Conservation (phyloP, 148 eudicot species). For the Suaeda aralocaspica region DNA sequence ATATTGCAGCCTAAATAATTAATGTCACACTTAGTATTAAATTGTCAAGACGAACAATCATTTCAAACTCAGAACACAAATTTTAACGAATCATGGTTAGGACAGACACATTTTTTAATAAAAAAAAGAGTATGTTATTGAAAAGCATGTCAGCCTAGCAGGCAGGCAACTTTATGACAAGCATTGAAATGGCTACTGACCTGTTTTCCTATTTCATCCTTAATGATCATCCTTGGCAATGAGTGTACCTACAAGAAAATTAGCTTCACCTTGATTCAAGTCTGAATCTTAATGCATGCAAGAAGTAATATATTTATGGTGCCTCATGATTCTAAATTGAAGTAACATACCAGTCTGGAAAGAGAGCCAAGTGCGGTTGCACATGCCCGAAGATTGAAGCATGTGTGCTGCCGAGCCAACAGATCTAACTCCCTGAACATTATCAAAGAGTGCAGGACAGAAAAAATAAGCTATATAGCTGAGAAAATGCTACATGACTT, state of each 20-base stretch:
- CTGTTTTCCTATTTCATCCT: slow-evolving; percentile 97
- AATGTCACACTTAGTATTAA: too few species aligned
- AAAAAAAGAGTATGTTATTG: too few species aligned
- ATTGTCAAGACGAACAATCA: too few species aligned
- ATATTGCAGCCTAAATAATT: too few species aligned
- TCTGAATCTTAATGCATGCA: background rate
- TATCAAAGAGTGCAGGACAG: slow-evolving; percentile 17
- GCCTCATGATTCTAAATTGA: slow-evolving; percentile 1
- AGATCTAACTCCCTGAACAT: slow-evolving; percentile 82
- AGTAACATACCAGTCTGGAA: slow-evolving; percentile 75
- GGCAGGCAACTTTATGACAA: slow-evolving; percentile 9
- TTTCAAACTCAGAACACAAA: too few species aligned
- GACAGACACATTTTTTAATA: too few species aligned
- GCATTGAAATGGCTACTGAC: slow-evolving; percentile 38
- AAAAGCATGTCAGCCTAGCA: too few species aligned
- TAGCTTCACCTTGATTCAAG: background rate
- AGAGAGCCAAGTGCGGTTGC: slow-evolving; percentile 94
- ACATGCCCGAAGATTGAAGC: slow-evolving; percentile 85
- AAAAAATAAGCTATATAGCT: slow-evolving; percentile 2
- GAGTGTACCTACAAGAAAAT: slow-evolving; percentile 78
- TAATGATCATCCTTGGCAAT: slow-evolving; percentile 97
- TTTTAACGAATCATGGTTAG: too few species aligned
- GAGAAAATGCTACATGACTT: slow-evolving; percentile 1
- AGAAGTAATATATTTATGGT: background rate
- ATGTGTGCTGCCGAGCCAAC: slow-evolving; percentile 84